Percentiles rank a stretch among this genome's conserved stretches.
phyloP scores from a whole-genome alignment of 768 basidiomycete genomes.

The Russula griseocarnosa region DNA sequence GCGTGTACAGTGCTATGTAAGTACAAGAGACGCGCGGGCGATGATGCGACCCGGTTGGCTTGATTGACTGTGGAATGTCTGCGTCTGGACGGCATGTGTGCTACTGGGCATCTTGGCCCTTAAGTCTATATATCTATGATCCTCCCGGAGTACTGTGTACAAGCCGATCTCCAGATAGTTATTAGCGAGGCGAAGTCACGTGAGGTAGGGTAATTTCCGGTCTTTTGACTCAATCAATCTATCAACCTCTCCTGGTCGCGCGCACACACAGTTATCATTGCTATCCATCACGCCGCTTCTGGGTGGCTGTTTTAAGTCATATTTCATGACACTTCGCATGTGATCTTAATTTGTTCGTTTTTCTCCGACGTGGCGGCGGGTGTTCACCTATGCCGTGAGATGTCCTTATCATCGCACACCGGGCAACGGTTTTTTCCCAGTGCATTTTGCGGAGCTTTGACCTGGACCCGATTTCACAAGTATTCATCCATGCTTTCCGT shows the following conservation, averaged over 20 bases:
- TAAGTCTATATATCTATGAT: no score
- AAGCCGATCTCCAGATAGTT: neutral
- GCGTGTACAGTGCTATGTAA: no score
- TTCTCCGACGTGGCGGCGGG: neutral
- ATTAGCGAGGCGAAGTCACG: constrained; percentile 5
- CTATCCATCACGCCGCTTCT: neutral
- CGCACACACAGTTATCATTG: neutral
- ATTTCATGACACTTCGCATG: neutral
- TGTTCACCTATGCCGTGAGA: neutral
- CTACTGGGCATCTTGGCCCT: no score
- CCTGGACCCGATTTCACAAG: constrained; percentile 4
- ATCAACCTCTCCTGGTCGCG: neutral
- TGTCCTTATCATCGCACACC: neutral
- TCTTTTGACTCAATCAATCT: neutral
- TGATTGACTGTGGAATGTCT: no score
- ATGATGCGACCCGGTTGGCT: no score
- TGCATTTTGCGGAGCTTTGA: neutral
- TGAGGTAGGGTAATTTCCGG: neutral
- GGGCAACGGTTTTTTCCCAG: neutral
- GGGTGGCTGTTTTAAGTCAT: neutral
- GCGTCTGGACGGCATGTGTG: no score
- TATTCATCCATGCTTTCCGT: constrained; percentile 35
- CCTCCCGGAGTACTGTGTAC: no score
- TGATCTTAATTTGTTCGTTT: neutral
- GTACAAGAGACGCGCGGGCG: no score